Base-by-base conservation (phyloP, 2,329 filamentous ascomycete genomes). In the Chaetomiaceae sp. region DNA sequence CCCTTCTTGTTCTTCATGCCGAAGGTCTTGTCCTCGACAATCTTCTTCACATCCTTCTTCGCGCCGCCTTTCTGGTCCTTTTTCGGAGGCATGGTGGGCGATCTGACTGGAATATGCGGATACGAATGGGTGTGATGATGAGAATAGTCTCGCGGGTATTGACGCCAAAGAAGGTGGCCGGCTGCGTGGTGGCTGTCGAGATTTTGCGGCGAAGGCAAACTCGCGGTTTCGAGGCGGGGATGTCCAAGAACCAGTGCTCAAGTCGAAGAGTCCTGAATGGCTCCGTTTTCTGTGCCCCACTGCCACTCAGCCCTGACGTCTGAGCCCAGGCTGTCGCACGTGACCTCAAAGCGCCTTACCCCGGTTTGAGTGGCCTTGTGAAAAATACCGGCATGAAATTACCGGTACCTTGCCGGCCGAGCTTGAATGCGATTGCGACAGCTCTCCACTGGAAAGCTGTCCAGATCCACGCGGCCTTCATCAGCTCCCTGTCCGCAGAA, bases 1-100 rank as follows among this genome's bases (percentile, higher is more conserved):
- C 94, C 94, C 80, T 96, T 99, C 79, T 99, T 99, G 70, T 99
- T 99, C 77, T 99, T 99, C 94, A 99, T 97, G 65, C 94, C 94
- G 79, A 99, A 99, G 45, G 94, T 96, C 76, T 92, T 94, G 78
- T 99, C 94, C 59, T 94, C 90, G 59, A 91, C 88, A 40, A 78
- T 66, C 75, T 90, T 90, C 63, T 75, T 65, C 55, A 75, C 71
- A 20, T 75, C 68, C 74, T 81, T 82, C 74, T 84, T 84, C 69
- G 73, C 76, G 62, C 66, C 75, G 52, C 65, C 73, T 61, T 82
- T 77, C 51, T 81, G 77, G 54, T 72, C 69, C 65, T 79, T 80
- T 71, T 91, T 91, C 55, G 88, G 88, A 70, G 88, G 76, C 88
- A 91, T 65, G 65, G 83, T 76, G 72, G 69, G 64, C 64, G 59